Base-by-base conservation (phyloP, 306 rosid species). In the Carpinus viminea region DNA sequence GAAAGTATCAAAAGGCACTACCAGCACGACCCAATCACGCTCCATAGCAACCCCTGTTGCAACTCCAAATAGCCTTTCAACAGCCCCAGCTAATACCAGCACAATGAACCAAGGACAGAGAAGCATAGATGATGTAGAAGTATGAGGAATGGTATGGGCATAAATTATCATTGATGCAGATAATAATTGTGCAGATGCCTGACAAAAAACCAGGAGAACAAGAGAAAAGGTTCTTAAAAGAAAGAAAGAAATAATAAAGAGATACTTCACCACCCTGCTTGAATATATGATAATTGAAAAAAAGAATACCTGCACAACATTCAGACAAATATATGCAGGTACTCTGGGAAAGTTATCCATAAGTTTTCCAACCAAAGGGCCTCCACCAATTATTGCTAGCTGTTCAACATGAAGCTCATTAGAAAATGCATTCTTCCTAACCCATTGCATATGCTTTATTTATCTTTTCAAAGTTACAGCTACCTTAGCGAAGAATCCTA, bases 21-120 rank as follows among this genome's bases (percentile, higher is more conserved):
- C 97, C 99, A 90, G 81, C 83, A 96, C 97, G 74, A 96, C 99
- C 99, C 97, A 96, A 79, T 96, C 99, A 52, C 94, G 97, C 86
- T 96, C 98, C 86, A 91, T 88, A 66, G 99, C 91, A 82, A 96
- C 94, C 45, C 97, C 99, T 82, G 90, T 74, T 70, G 99, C 97
- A 24, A 93, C 84, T 31, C 97, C 93, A 83, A 89, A 93, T 46
- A 93, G 86, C 88, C 87, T 93, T 86, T 96, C 97, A 78, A 96
- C 86, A 83, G 98, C 93, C 62, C 96, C 99, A 15, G 91, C 92
- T 72, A 89, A 82, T 57, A 93, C 88, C 83, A 96, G 86, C 65
- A 81, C 87, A 76, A 87, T 65, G 81, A 96, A 96, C 99, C 97
- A 96, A 26, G 99, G 98, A 60, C 80, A 88, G 48, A 81, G 84